phyloP scores from a whole-genome alignment of 73 alveolate species.

The Paramecium sonneborni region DNA sequence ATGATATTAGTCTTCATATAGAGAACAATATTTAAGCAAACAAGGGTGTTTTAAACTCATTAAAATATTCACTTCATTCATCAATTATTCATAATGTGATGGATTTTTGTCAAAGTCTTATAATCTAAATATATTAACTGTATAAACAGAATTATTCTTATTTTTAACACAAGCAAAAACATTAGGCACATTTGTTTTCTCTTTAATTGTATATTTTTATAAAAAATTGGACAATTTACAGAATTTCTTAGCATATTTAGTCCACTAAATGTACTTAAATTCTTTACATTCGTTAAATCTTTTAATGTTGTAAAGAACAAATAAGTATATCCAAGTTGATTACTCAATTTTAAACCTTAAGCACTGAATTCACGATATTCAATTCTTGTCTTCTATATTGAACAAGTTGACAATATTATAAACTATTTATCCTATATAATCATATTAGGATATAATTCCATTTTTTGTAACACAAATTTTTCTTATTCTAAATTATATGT shows the following conservation, averaged over 20 bases:
- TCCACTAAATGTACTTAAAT: constrained; percentile 26
- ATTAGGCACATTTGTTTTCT: not conserved
- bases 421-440: not conserved
- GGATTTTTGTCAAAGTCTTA: constrained; percentile 18
- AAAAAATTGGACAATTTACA: constrained; percentile 21
- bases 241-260: not conserved
- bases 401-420: not conserved
- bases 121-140: not conserved
- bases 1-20: not conserved
- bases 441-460: constrained; percentile 17
- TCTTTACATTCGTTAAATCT: not conserved
- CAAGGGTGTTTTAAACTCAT: constrained; percentile 30
- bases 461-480: not conserved
- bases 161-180: constrained; percentile 41
- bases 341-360: not conserved
- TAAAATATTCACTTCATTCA: constrained; percentile 23
- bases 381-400: not conserved
- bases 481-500: not conserved
- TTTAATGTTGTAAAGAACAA: not conserved
- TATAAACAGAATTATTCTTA: not conserved
- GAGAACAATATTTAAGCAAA: not conserved
- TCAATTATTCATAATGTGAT: not conserved
- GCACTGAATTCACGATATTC: not conserved
- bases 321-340: not conserved
- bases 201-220: constrained; percentile 24